Evolutionary conservation across 768 basidiomycete genomes (phyloP), one percentile per base, ranked within the genome.

Genomic region (Tubosaeta brunneosetosa): DNA sequence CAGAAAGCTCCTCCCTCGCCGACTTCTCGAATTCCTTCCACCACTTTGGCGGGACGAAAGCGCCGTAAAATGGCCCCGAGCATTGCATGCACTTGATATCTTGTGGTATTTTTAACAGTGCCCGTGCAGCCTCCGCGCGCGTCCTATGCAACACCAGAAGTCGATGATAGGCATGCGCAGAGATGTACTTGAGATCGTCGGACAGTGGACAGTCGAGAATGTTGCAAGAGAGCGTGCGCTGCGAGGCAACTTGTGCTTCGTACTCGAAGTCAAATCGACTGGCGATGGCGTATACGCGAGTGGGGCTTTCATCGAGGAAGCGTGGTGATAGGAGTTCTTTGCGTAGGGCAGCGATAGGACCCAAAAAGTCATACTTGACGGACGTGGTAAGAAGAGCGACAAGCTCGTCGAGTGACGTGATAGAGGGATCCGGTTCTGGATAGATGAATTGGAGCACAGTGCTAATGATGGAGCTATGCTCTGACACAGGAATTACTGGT

Each of bases 211-310:
- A 74, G 32, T 82, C 79, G 26, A 84, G 71, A 50, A 88, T 63
- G 51, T 80, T 74, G 27, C 75, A 64, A 45, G 63, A 60, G 12
- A 88, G 78, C 0, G 86, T 85, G 61, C 79, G 69, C 9, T 67
- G 71, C 16, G 86, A 86, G 6, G 86, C 85, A 43, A 80, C 61
- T 52, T 74, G 73, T 11, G 83, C 80, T 62, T 87, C 86, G 29
- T 81, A 77, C 42, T 83, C 79, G 14, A 89, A 67, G 19, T 83
- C 82, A 51, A 78, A 83, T 4, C 82, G 80, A 52, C 79, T 80
- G 2, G 88, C 85, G 38, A 88, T 80, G 26, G 86, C 85, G 58
- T 84, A 90, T 2, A 88, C 84, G 13, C 84, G 81, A 13, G 75
- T 73, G 9, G 88, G 82, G 12, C 71, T 72, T 13, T 68, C 59